Evolutionary conservation across 2,329 filamentous ascomycete genomes (phyloP), one percentile per base, ranked within the genome.

Genomic region (Monosporascus sp.): DNA sequence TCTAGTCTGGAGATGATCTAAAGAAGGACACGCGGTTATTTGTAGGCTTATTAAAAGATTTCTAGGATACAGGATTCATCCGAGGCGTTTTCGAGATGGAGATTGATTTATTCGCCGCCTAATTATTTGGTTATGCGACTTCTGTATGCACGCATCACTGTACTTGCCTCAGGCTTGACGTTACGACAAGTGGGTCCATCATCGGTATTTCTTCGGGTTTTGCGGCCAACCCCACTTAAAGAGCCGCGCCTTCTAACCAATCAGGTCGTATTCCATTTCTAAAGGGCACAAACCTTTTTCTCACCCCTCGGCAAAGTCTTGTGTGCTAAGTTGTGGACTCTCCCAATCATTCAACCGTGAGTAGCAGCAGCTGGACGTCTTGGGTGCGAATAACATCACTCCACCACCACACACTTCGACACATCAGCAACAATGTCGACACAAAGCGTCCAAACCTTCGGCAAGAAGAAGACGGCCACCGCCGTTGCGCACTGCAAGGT

Each of bases 391-490:
- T 62, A 57, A 54, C 60, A 57, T 62, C 59, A 62, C 49, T 51
- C 50, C 54, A 53, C 53, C 49, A 55, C 50, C 50, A 49, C 55
- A 54, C 53, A 59, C 52, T 35, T 51, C 56, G 54, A 61, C 57
- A 60, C 54, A 56, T 46, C 51, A 72, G 72, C 74, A 80, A 89
- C 73, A 77, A 90, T 90, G 86, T 87, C 88, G 77, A 80, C 82
- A 69, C 87, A 89, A 80, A 88, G 85, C 78, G 88, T 91, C 72
- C 91, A 96, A 86, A 96, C 91, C 89, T 97, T 97, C 89, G 92
- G 92, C 87, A 97, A 97, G 88, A 92, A 92, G 85, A 90, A 89
- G 85, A 91, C 86, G 74, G 90, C 90, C 70, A 89, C 87, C 63
- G 87, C 86, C 72, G 90, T 95, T 80, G 90, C 90, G 77, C 89